Evolutionary conservation across 768 basidiomycete species (phyloP).

Genomic region (Podaxis mareebaensis): DNA sequence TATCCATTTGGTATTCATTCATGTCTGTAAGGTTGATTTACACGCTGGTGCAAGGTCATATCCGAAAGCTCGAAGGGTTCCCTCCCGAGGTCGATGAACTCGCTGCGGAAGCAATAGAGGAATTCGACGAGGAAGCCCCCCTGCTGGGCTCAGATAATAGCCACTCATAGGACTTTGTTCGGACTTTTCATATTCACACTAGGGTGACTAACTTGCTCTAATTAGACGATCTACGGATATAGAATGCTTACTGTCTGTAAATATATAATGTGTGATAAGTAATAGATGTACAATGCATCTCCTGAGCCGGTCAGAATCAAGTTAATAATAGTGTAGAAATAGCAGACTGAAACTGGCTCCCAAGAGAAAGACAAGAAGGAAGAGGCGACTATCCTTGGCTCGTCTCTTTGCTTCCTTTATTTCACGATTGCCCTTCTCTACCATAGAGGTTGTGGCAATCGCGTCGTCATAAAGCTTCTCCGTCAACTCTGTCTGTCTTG

Average conservation of each 20-base stretch:
- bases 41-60: constrained; percentile 60
- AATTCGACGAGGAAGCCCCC: constrained; percentile 60
- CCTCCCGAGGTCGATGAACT: constrained; percentile 51
- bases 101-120: constrained; percentile 61
- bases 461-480: constrained; percentile 96
- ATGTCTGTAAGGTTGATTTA: constrained; percentile 60
- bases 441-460: constrained; percentile 78
- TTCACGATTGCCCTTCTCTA: constrained; percentile 90
- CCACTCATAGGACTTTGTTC: not conserved
- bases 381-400: constrained; percentile 84
- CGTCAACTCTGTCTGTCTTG: constrained; percentile 87
- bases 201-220: not conserved
- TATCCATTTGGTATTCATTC: constrained; percentile 14
- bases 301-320: constrained; percentile 1
- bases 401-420: constrained; percentile 86
- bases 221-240: constrained; percentile 14
- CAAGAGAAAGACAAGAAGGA: constrained; percentile 88
- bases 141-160: constrained; percentile 35
- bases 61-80: constrained; percentile 51
- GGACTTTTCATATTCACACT: not conserved
- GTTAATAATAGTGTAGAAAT: constrained; percentile 89
- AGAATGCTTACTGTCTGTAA: constrained; percentile 16
- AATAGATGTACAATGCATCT: constrained; percentile 19
- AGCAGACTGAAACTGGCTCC: constrained; percentile 89
- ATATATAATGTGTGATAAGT: constrained; percentile 19